Conservation (phyloP, 2,329 filamentous ascomycete genomes). For the Parastagonospora nodorum region DNA sequence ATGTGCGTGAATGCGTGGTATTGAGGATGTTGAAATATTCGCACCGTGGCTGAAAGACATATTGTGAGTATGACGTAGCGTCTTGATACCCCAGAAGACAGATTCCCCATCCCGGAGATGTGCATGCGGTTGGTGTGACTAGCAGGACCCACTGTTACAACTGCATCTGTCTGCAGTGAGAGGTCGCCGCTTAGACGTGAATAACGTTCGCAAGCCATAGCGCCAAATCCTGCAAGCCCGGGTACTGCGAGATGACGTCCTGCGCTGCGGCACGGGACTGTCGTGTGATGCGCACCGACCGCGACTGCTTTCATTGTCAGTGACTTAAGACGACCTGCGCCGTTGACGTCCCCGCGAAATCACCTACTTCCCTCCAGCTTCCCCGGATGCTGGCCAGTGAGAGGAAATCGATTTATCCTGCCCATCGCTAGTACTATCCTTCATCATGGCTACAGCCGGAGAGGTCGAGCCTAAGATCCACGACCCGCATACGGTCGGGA, state of each 20-base stretch:
- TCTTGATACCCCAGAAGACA: background rate
- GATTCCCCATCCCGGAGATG: background rate
- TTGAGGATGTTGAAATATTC: background rate
- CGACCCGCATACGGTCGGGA: slow-evolving; percentile 19
- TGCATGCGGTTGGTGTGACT: slow-evolving; percentile 8
- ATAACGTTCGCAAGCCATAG: slow-evolving; percentile 13
- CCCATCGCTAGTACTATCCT: background rate
- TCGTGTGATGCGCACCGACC: slow-evolving; percentile 12
- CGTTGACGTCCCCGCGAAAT: background rate
- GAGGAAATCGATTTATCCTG: background rate
- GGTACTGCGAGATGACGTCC: slow-evolving; percentile 21
- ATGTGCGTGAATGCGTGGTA: background rate
- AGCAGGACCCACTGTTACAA: slow-evolving; percentile 17
- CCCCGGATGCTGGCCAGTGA: background rate
- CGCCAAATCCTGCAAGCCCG: slow-evolving; percentile 8
- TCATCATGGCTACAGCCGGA: slow-evolving; percentile 21
- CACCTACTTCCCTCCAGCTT: background rate
- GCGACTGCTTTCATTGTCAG: slow-evolving; percentile 1
- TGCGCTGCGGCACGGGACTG: background rate
- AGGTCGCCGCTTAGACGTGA: slow-evolving; percentile 5
- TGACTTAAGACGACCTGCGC: background rate
- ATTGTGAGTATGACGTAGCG: background rate
- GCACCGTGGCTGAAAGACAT: background rate
- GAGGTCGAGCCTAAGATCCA: slow-evolving; percentile 20
- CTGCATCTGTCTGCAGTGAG: slow-evolving; percentile 12